These are phyloP conservation scores for Nakazawaea anatomiae DNA, from an alignment of 805 yeast species.

Conservation along the genomic window DNA sequence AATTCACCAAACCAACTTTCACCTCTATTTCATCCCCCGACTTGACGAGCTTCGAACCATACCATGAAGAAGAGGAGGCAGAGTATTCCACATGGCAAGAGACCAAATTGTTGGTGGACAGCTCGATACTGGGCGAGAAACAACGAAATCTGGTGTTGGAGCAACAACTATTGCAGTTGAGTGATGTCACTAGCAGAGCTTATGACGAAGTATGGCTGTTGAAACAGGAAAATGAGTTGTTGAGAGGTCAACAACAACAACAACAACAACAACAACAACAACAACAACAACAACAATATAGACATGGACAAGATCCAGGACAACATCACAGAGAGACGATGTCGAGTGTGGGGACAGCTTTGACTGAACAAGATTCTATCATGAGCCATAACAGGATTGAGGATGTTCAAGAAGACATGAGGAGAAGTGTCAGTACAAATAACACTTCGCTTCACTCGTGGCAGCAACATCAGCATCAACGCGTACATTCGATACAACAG, in stretches of 20 bases:
- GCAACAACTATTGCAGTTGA: slow-evolving; percentile 2
- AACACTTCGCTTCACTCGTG: background rate
- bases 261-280: background rate
- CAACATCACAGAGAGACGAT: too few species aligned
- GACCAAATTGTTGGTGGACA: slow-evolving; percentile 4
- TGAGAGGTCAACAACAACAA: background rate
- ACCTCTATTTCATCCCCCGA: background rate
- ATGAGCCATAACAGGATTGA: background rate
- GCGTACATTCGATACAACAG: background rate
- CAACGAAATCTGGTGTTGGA: slow-evolving; percentile 4
- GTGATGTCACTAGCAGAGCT: slow-evolving; percentile 1
- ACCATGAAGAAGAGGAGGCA: background rate
- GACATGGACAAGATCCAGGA: background rate
- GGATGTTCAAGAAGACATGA: background rate
- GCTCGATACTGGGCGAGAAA: background rate
- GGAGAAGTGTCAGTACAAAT: background rate
- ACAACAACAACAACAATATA: background rate
- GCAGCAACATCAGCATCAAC: background rate
- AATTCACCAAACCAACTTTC: background rate
- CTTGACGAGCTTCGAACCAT: background rate
- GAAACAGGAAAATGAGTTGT: background rate
- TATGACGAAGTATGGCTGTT: slow-evolving; percentile 2
- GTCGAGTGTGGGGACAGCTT: background rate
- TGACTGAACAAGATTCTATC: background rate
- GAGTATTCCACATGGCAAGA: background rate